A percentile compares a stretch with the other conserved stretches of the same genome.
Conservation (phyloP, 1,284 basidiomycete species). For the Mycosarcoma mackinlayi region DNA sequence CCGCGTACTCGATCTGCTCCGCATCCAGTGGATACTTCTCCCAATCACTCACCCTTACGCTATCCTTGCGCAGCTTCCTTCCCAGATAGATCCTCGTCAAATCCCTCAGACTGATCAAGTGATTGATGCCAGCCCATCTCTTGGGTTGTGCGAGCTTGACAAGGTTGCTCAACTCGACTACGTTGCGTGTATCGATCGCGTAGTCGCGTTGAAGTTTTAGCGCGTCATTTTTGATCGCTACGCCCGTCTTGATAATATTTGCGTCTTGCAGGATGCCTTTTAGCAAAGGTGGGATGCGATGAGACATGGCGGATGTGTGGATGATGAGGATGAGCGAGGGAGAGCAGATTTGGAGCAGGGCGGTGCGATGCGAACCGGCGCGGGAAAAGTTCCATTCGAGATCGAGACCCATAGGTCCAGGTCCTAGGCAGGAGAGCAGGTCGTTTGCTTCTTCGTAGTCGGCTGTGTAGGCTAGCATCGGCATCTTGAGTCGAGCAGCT, state of each 20-base stretch:
- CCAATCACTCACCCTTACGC: conserved; percentile 52
- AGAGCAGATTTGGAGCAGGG: conserved; percentile 51
- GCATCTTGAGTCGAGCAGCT: conserved; percentile 12
- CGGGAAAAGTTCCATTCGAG: conserved; percentile 54
- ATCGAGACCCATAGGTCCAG: conserved; percentile 52
- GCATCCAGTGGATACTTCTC: conserved; percentile 24
- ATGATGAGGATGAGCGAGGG: conserved; percentile 44
- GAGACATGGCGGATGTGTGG: conserved; percentile 48
- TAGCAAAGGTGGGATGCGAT: conserved; percentile 25
- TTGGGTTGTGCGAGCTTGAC: conserved; percentile 45
- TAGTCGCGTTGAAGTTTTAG: conserved; percentile 58
- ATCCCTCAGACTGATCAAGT: conserved; percentile 55
- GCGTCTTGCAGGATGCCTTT: conserved; percentile 42
- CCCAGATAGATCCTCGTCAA: conserved; percentile 53
- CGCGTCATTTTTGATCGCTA: conserved; percentile 53
- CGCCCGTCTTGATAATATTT: conserved; percentile 52
- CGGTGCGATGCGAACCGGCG: conserved; percentile 23
- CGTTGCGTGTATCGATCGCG: conserved; percentile 31
- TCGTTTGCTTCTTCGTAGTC: conserved; percentile 33
- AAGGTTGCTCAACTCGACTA: conserved; percentile 50
- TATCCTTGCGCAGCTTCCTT: conserved; percentile 45
- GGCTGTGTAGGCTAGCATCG: conserved; percentile 38
- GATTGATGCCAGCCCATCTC: conserved; percentile 21
- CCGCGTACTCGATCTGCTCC: conserved; percentile 58
- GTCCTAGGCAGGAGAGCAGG: conserved; percentile 27